These are phyloP conservation scores for Ammopiptanthus mongolicus DNA, from an alignment of 306 rosid species.

Conservation along the genomic window DNA sequence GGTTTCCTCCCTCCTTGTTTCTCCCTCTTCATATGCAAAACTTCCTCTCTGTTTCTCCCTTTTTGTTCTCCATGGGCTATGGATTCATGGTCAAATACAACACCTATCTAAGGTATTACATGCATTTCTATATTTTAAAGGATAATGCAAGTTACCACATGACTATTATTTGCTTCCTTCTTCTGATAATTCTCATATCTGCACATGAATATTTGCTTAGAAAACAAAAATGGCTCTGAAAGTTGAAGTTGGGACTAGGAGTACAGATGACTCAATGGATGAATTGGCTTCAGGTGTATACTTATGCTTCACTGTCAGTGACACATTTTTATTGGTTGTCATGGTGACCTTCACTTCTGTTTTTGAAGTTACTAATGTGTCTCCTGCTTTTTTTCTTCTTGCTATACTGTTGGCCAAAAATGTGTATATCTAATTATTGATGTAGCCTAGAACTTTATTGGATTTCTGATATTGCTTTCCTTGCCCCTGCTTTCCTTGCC, in stretches of 20 bases:
- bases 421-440: not conserved
- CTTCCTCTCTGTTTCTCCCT: slow-evolving; percentile 88
- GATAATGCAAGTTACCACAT: too few relatives aligned
- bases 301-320: not conserved
- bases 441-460: not conserved
- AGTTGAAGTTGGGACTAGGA: slow-evolving; percentile 88
- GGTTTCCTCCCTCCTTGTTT: too few relatives aligned
- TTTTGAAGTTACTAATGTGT: not conserved
- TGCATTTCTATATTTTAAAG: not conserved
- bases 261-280: slow-evolving; percentile 68
- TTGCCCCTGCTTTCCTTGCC: too few relatives aligned
- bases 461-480: not conserved
- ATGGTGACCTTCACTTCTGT: not conserved
- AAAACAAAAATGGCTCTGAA: slow-evolving; percentile 86
- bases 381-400: too few relatives aligned
- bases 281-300: slow-evolving; percentile 93
- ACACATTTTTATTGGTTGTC: not conserved
- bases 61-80: slow-evolving; percentile 59
- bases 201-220: slow-evolving; percentile 35
- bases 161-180: not conserved
- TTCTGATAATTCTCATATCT: not conserved
- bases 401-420: not conserved
- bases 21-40: too few relatives aligned
- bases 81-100: slow-evolving; percentile 86
- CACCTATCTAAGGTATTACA: slow-evolving; percentile 69